Evolutionary conservation across 257 asterid genomes (phyloP).

Genomic region (Rubia yunnanensis): DNA sequence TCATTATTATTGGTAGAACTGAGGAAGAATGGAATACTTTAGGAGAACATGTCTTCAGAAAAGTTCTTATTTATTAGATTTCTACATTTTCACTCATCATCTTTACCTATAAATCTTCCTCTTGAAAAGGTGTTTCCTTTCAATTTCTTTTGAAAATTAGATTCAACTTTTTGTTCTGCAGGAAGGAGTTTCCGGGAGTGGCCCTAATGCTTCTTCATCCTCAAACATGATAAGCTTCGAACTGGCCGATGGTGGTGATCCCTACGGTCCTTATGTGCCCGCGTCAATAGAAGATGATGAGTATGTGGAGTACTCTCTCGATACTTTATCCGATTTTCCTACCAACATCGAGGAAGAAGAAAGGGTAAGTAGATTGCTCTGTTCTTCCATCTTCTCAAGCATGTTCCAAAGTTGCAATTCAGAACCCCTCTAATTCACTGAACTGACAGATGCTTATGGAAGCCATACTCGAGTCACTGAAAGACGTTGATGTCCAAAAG

Average conservation of each 20-base stretch:
- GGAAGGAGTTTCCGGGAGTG: constrained; percentile 50
- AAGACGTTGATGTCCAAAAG: constrained; percentile 34
- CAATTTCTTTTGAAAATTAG: background rate
- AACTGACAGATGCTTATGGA: constrained; percentile 66
- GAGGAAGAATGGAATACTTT: background rate
- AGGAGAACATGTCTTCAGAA: background rate
- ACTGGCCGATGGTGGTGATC: constrained; percentile 41
- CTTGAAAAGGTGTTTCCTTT: background rate
- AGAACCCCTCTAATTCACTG: constrained; percentile 4
- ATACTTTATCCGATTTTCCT: constrained; percentile 63
- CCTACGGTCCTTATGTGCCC: constrained; percentile 37
- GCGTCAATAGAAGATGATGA: constrained; percentile 64
- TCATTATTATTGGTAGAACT: background rate
- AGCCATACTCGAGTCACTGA: constrained; percentile 72
- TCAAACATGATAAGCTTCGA: constrained; percentile 82
- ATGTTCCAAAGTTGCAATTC: background rate
- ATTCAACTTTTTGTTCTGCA: constrained; percentile 16
- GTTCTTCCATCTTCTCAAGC: background rate
- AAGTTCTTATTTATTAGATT: background rate
- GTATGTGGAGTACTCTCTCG: constrained; percentile 71
- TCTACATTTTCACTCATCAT: background rate
- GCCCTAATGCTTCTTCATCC: constrained; percentile 57
- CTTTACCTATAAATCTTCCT: background rate
- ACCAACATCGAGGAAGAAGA: constrained; percentile 83
- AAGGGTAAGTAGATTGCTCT: constrained; percentile 34